Percentiles rank a stretch among this genome's conserved stretches.
These are phyloP conservation scores for Cornus controversa DNA, from an alignment of 148 eudicot genomes.

Conservation along the genomic window DNA sequence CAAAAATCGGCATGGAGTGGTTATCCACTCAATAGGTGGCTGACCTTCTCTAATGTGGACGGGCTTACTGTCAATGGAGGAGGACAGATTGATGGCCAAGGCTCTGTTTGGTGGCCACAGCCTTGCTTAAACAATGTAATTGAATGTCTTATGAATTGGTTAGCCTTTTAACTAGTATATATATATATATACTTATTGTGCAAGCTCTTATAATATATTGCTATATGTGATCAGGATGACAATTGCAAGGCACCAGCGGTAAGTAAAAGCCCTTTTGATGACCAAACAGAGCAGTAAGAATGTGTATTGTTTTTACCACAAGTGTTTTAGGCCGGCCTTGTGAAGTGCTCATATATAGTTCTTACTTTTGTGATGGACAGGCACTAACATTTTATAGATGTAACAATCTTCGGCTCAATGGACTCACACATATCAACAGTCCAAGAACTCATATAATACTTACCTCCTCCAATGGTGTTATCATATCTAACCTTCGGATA, in stretches of 20 bases:
- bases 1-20: slow-evolving; percentile 35
- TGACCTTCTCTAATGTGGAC: slow-evolving; percentile 30
- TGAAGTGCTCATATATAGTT: not conserved
- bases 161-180: too few relatives aligned
- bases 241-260: slow-evolving; percentile 36
- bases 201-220: not conserved
- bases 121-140: slow-evolving; percentile 23
- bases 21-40: slow-evolving; percentile 33
- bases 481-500: slow-evolving; percentile 31
- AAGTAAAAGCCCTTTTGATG: slow-evolving; percentile 9
- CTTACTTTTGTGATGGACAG: slow-evolving; percentile 22
- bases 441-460: slow-evolving; percentile 46
- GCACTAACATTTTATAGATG: slow-evolving; percentile 40
- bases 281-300: too few relatives aligned
- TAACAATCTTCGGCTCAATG: slow-evolving; percentile 36
- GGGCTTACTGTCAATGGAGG: slow-evolving; percentile 39
- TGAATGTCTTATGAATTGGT: too few relatives aligned
- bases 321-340: too few relatives aligned
- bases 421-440: slow-evolving; percentile 44
- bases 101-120: slow-evolving; percentile 52
- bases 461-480: slow-evolving; percentile 23
- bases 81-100: slow-evolving; percentile 50
- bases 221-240: slow-evolving; percentile 25
- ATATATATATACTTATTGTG: not conserved
- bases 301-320: not conserved